Conservation (phyloP, 441 rosid species). For the Raphanus hybrid region DNA sequence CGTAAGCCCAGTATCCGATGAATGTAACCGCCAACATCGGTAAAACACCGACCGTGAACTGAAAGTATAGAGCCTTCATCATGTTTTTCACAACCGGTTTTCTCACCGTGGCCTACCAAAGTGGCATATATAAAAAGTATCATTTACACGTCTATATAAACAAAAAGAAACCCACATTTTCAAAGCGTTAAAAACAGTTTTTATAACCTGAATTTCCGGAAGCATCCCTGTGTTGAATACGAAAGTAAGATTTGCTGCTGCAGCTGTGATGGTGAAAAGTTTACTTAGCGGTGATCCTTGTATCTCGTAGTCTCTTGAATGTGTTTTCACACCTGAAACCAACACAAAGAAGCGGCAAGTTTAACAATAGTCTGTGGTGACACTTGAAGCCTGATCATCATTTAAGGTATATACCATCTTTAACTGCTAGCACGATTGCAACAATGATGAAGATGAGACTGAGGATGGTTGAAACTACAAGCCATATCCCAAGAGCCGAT, state of each 20-base stretch:
- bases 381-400: slow-evolving; percentile 18
- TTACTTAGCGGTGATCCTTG: slow-evolving; percentile 18
- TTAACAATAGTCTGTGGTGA: not conserved
- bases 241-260: slow-evolving; percentile 8
- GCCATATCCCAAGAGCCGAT: slow-evolving; percentile 86
- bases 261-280: slow-evolving; percentile 16
- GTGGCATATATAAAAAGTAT: not conserved
- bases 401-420: slow-evolving; percentile 54
- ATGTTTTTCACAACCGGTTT: slow-evolving; percentile 18
- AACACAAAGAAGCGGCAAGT: not conserved
- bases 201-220: slow-evolving; percentile 20
- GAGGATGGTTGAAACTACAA: slow-evolving; percentile 76
- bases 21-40: slow-evolving; percentile 16
- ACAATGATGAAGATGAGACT: slow-evolving; percentile 64
- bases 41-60: slow-evolving; percentile 4
- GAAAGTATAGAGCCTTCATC: slow-evolving; percentile 28
- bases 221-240: slow-evolving; percentile 28
- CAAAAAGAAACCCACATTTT: not conserved
- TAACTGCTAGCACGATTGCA: slow-evolving; percentile 60
- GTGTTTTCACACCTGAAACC: slow-evolving; percentile 13
- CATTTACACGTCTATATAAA: not conserved
- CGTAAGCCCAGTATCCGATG: slow-evolving; percentile 28
- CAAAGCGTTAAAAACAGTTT: not conserved
- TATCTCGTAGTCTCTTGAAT: slow-evolving; percentile 25
- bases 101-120: slow-evolving; percentile 17